Conservation (phyloP, 768 basidiomycete species). For the Leccinum fibrillosum region DNA sequence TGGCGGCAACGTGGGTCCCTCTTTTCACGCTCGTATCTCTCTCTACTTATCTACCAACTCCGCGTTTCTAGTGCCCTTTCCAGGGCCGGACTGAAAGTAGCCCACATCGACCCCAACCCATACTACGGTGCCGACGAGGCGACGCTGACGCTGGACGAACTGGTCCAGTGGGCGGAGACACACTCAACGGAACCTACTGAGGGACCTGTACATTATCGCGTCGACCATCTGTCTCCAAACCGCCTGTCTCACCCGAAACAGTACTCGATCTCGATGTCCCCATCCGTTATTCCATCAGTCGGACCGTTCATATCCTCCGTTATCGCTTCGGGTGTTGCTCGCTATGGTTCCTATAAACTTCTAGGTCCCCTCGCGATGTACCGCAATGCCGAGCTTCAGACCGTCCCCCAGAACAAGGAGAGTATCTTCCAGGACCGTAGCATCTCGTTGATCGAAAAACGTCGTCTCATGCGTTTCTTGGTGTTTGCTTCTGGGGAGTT, state of each 20-base stretch:
- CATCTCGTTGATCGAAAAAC: slow-evolving; percentile 78
- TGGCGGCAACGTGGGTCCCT: slow-evolving; percentile 77
- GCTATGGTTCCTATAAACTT: slow-evolving; percentile 88
- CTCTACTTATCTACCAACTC: neutral
- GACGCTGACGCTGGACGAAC: slow-evolving; percentile 76
- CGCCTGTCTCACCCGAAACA: slow-evolving; percentile 60
- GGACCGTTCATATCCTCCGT: slow-evolving; percentile 80
- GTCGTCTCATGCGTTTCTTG: slow-evolving; percentile 89
- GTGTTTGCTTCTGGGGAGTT: slow-evolving; percentile 78
- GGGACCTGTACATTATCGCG: slow-evolving; percentile 14
- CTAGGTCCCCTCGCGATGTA: slow-evolving; percentile 69
- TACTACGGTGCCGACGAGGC: slow-evolving; percentile 88
- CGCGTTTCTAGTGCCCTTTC: slow-evolving; percentile 68
- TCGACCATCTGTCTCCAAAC: slow-evolving; percentile 40
- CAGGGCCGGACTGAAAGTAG: slow-evolving; percentile 83
- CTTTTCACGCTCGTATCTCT: neutral
- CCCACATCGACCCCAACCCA: slow-evolving; percentile 79
- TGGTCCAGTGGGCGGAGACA: slow-evolving; percentile 62
- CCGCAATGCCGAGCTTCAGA: slow-evolving; percentile 45
- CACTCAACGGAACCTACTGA: slow-evolving; percentile 22
- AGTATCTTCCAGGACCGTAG: slow-evolving; percentile 85
- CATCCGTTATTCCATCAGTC: slow-evolving; percentile 73
- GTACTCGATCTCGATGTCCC: slow-evolving; percentile 85
- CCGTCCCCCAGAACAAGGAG: slow-evolving; percentile 88
- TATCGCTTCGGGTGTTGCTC: slow-evolving; percentile 77